Evolutionary conservation across 768 basidiomycete species (phyloP).

Genomic region (Mycena albidolilacea): DNA sequence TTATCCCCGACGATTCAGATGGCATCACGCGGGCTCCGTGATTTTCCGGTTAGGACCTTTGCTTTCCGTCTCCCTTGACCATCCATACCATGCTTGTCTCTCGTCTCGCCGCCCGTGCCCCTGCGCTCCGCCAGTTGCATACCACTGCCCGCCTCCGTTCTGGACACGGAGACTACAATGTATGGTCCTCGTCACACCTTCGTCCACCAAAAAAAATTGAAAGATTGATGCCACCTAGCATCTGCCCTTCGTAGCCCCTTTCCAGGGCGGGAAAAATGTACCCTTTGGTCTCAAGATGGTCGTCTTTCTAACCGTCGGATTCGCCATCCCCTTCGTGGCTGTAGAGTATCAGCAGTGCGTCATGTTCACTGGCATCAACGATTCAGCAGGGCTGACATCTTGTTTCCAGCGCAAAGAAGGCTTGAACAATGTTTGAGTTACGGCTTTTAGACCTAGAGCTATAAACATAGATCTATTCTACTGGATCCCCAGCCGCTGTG

Average conservation of each 20-base stretch:
- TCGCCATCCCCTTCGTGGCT: constrained; percentile 78
- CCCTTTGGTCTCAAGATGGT: constrained; percentile 59
- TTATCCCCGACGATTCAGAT: neutral
- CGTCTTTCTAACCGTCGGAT: constrained; percentile 67
- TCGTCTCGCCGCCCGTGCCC: constrained; percentile 60
- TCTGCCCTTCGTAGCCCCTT: constrained; percentile 68
- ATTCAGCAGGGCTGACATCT: neutral
- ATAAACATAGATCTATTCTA: constrained; percentile 37
- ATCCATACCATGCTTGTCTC: constrained; percentile 54
- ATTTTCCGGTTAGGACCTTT: neutral
- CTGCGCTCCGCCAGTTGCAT: constrained; percentile 60
- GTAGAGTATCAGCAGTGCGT: constrained; percentile 76
- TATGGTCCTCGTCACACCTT: constrained; percentile 47
- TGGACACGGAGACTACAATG: constrained; percentile 71
- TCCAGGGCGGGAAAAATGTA: constrained; percentile 54
- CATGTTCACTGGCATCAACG: neutral
- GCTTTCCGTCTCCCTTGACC: neutral
- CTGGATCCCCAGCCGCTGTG: constrained; percentile 15
- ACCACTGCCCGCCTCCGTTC: constrained; percentile 60
- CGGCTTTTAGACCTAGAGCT: constrained; percentile 31
- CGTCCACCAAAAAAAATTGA: neutral
- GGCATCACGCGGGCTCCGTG: neutral
- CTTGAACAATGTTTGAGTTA: constrained; percentile 7
- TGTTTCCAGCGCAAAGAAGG: constrained; percentile 28
- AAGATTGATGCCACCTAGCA: constrained; percentile 55